Evolutionary conservation across 2,329 filamentous ascomycete species (phyloP).

Genomic region (Nannizziopsis arthrosporioides): DNA sequence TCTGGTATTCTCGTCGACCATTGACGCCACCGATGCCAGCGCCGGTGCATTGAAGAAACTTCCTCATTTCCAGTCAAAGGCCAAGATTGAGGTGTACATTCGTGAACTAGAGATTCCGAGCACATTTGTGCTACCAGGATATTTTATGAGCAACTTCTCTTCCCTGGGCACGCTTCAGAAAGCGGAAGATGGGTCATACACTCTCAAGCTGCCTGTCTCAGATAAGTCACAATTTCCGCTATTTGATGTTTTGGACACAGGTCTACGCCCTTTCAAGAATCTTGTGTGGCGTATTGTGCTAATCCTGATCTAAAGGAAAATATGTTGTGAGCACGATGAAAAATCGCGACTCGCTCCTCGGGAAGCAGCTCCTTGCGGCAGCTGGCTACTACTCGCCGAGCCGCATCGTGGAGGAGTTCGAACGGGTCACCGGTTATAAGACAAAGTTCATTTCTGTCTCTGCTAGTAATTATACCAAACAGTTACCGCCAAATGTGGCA

Average conservation of each 20-base stretch:
- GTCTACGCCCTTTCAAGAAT: slow-evolving; percentile 23
- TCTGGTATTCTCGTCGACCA: slow-evolving; percentile 34
- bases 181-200: slow-evolving; percentile 23
- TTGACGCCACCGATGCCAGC: slow-evolving; percentile 23
- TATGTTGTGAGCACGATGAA: slow-evolving; percentile 26
- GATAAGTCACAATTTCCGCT: slow-evolving; percentile 31
- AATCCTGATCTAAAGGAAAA: slow-evolving; percentile 7
- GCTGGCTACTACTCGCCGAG: slow-evolving; percentile 29
- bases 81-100: slow-evolving; percentile 31
- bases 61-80: slow-evolving; percentile 35
- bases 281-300: background rate
- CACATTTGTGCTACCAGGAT: slow-evolving; percentile 34
- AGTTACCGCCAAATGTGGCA: slow-evolving; percentile 20
- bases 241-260: slow-evolving; percentile 38
- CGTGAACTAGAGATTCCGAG: slow-evolving; percentile 24
- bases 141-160: slow-evolving; percentile 35
- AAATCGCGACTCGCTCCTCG: slow-evolving; percentile 34
- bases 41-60: slow-evolving; percentile 27
- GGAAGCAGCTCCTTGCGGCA: slow-evolving; percentile 37
- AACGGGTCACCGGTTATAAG: slow-evolving; percentile 28
- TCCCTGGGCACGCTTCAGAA: slow-evolving; percentile 22
- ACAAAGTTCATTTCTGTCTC: slow-evolving; percentile 24
- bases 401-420: slow-evolving; percentile 33
- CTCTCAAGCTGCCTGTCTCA: slow-evolving; percentile 19
- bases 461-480: slow-evolving; percentile 21